These are phyloP conservation scores for Lupinus albus DNA, from an alignment of 306 rosid genomes.

Conservation along the genomic window DNA sequence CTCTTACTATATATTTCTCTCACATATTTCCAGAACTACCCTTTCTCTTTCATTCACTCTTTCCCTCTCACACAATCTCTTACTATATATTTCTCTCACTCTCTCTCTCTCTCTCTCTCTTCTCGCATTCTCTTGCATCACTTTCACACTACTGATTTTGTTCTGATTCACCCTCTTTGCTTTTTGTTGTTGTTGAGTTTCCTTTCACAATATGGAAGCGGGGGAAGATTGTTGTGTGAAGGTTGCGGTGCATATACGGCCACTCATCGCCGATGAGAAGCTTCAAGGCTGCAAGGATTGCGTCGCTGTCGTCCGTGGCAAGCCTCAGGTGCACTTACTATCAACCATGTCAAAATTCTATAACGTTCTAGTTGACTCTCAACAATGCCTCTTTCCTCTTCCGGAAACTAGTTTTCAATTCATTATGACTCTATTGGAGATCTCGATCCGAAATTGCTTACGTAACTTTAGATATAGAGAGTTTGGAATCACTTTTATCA, in stretches of 20 bases:
- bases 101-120: slow-evolving; percentile 56
- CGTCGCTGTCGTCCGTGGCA: slow-evolving; percentile 80
- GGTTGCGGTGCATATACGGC: slow-evolving; percentile 95
- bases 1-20: no score
- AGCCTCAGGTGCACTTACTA: slow-evolving; percentile 84
- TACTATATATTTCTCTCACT: slow-evolving; percentile 52
- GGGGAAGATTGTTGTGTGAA: slow-evolving; percentile 94
- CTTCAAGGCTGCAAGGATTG: slow-evolving; percentile 98
- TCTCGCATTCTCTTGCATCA: no score
- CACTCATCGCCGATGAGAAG: slow-evolving; percentile 92
- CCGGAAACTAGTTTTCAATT: slow-evolving; percentile 12
- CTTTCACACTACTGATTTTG: no score
- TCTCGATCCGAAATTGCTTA: slow-evolving; percentile 50
- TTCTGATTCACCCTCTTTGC: no score
- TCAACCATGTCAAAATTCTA: slow-evolving; percentile 27
- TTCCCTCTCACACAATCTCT: slow-evolving; percentile 35
- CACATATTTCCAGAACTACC: slow-evolving; percentile 55
- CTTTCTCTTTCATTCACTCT: slow-evolving; percentile 35
- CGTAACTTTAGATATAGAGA: slow-evolving; percentile 21
- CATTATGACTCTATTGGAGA: slow-evolving; percentile 37
- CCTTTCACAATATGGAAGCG: slow-evolving; percentile 60
- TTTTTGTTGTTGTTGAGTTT: no score
- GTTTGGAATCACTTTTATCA: slow-evolving; percentile 41
- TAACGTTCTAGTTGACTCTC: slow-evolving; percentile 38
- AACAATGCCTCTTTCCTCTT: slow-evolving; percentile 28